Conservation (phyloP, 441 rosid genomes). For the Gossypium lobatum region DNA sequence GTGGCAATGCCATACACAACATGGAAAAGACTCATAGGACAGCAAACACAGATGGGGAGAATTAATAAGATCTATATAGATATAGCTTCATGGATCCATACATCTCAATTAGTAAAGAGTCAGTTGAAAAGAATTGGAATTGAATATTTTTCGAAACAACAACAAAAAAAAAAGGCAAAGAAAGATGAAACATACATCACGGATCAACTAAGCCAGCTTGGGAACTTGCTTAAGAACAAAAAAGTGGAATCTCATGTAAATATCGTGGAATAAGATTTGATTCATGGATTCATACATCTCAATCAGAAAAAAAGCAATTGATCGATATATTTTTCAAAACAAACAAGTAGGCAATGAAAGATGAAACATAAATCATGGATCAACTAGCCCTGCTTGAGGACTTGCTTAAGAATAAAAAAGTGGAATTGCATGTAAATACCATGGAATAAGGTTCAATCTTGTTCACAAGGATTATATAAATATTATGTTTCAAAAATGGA, state of each 20-base stretch:
- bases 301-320: background rate
- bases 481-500: background rate
- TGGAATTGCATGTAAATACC: background rate
- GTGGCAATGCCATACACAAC: background rate
- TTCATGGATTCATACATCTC: background rate
- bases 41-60: background rate
- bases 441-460: background rate
- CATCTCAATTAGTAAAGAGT: too few relatives aligned
- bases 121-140: too few relatives aligned
- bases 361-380: background rate
- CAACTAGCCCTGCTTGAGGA: background rate
- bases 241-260: background rate
- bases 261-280: background rate
- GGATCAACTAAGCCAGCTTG: background rate
- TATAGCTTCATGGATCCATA: too few relatives aligned
- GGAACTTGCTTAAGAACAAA: background rate
- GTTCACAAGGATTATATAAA: background rate
- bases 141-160: too few relatives aligned
- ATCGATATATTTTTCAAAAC: background rate
- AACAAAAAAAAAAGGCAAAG: background rate
- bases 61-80: too few relatives aligned
- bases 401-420: background rate
- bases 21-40: background rate
- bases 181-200: background rate
- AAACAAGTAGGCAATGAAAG: background rate